Evolutionary conservation across 78 protist genomes (phyloP), one percentile per base, ranked within the genome.

Genomic region (Parvularia atlantis): DNA sequence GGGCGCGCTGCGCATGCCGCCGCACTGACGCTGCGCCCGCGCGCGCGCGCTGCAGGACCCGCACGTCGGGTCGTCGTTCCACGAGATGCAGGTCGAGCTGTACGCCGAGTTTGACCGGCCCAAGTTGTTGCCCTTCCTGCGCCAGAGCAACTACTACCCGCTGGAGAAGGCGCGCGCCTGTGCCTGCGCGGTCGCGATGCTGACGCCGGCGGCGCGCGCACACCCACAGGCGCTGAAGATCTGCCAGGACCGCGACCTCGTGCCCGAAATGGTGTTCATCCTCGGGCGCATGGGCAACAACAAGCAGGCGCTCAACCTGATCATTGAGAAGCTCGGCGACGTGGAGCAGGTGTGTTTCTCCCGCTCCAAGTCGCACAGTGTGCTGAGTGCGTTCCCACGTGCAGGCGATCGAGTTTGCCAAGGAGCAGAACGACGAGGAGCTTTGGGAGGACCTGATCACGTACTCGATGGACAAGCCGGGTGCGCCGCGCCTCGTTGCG

Each of bases 381-480:
- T n/a, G n/a, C n/a, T n/a, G n/a, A n/a, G n/a, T n/a, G n/a, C n/a
- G n/a, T n/a, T n/a, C 48, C 4, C 65, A 60, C 11, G 24, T 20
- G 19, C 70, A 83, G 75, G 91, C 95, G 1, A 78, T 88, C 9
- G 91, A 79, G 20, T 89, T 89, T 63, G 86, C 71, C 1, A 77
- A 80, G 53, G 83, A 82, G 54, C 90, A 88, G 61, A 69, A 79
- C 52, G 95, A 91, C 60, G 82, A 65, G 17, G 93, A 88, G 28
- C 84, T 91, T 37, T 91, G 91, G 91, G 90, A 89, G 40, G 82
- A 84, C 39, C 73, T 91, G 40, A 87, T 91, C 69, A 46, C 43
- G 44, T 69, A 78, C 39, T 79, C 86, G 30, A 67, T 84, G 64
- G 75, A 87, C 19, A 82, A 85, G 36, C 82, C 87, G 0, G 57